A percentile compares a stretch with the other conserved stretches of the same genome.
phyloP scores from a whole-genome alignment of 2,329 filamentous ascomycete genomes.

The Teratosphaeria destructans region DNA sequence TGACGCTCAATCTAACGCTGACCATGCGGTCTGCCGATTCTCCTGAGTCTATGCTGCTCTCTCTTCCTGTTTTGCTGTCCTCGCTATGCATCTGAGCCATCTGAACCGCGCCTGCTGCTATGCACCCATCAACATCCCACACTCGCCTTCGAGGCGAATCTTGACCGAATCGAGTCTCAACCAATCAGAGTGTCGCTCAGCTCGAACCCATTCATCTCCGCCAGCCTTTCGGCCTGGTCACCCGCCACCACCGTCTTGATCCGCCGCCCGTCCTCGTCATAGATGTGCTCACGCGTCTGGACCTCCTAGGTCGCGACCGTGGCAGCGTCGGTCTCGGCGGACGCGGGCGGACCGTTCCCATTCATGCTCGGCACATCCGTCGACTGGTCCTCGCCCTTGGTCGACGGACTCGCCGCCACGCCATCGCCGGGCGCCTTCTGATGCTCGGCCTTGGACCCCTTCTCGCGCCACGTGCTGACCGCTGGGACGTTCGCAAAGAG shows the following conservation, averaged over 20 bases:
- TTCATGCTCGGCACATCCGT: background rate
- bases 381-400: background rate
- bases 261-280: background rate
- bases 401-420: background rate
- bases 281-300: background rate
- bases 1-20: no score
- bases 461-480: conserved; percentile 90
- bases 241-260: background rate
- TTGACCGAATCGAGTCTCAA: background rate
- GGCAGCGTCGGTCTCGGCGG: background rate
- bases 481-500: conserved; percentile 87
- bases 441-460: conserved; percentile 85
- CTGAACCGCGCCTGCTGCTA: background rate
- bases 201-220: background rate
- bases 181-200: background rate
- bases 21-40: no score
- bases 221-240: background rate
- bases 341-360: background rate
- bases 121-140: background rate
- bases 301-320: background rate
- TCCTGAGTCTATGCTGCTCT: background rate
- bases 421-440: background rate
- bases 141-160: background rate
- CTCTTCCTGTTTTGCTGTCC: background rate
- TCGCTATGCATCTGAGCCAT: background rate